Evolutionary conservation across 2,329 filamentous ascomycete species (phyloP).

Genomic region (Talaromyces sp.): DNA sequence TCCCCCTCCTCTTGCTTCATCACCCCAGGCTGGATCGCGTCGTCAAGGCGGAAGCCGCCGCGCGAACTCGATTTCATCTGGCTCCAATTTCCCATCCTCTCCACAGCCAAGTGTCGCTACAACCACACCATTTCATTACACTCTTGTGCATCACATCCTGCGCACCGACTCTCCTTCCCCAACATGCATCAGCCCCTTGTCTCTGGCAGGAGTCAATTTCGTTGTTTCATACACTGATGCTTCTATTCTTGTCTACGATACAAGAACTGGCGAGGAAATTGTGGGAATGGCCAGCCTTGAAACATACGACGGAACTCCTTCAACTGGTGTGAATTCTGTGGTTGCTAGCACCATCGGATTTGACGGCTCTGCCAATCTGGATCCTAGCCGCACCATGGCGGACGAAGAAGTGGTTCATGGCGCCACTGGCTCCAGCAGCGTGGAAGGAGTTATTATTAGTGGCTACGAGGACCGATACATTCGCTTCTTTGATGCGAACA

Average conservation of each 20-base stretch:
- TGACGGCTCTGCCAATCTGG: constrained; percentile 64
- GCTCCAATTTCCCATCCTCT: constrained; percentile 85
- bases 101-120: constrained; percentile 88
- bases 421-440: constrained; percentile 78
- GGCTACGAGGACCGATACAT: constrained; percentile 97
- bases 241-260: constrained; percentile 88
- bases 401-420: constrained; percentile 77
- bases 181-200: constrained; percentile 91
- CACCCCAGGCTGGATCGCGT: constrained; percentile 73
- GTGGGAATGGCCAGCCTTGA: constrained; percentile 91
- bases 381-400: constrained; percentile 64
- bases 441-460: constrained; percentile 92
- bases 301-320: constrained; percentile 85
- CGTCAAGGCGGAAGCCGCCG: constrained; percentile 76
- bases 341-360: constrained; percentile 83
- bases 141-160: constrained; percentile 82
- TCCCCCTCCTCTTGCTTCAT: constrained; percentile 81
- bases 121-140: constrained; percentile 83
- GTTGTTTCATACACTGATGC: constrained; percentile 92
- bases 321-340: constrained; percentile 84
- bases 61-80: constrained; percentile 91
- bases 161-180: constrained; percentile 72
- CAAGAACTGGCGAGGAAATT: constrained; percentile 85
- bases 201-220: constrained; percentile 79
- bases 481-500: constrained; percentile 97